These are phyloP conservation scores for Kwoniella dejecticola DNA, from an alignment of 768 basidiomycete species.

Conservation along the genomic window DNA sequence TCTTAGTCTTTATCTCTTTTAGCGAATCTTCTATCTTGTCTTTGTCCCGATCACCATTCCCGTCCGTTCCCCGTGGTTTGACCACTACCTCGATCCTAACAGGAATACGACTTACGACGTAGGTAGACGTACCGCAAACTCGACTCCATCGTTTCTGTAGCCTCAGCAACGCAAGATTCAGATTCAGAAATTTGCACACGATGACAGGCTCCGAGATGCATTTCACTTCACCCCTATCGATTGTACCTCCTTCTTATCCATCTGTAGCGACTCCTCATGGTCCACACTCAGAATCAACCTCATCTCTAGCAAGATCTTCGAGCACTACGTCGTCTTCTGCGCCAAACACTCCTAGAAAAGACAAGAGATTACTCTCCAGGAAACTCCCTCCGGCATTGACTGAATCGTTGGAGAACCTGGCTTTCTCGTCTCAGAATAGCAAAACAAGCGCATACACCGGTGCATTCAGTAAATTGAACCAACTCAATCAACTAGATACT, in stretches of 20 bases:
- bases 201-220: no score
- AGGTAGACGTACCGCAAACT: no score
- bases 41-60: neutral
- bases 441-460: no score
- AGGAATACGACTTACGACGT: neutral
- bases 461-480: neutral
- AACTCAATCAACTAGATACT: neutral
- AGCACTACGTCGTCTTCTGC: neutral
- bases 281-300: no score
- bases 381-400: slow-evolving; percentile 42
- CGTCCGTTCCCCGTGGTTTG: neutral
- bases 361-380: slow-evolving; percentile 23
- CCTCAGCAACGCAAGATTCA: no score
- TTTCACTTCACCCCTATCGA: no score
- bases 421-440: neutral
- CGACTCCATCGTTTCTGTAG: no score
- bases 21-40: no score
- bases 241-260: no score
- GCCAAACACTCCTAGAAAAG: neutral
- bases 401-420: slow-evolving; percentile 40
- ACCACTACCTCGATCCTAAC: neutral
- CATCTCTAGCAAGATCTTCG: neutral
- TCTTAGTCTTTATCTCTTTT: no score
- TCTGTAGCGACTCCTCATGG: no score
- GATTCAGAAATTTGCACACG: no score